Evolutionary conservation across 2,329 filamentous ascomycete species (phyloP).

Genomic region (Dactylellina leptospora): DNA sequence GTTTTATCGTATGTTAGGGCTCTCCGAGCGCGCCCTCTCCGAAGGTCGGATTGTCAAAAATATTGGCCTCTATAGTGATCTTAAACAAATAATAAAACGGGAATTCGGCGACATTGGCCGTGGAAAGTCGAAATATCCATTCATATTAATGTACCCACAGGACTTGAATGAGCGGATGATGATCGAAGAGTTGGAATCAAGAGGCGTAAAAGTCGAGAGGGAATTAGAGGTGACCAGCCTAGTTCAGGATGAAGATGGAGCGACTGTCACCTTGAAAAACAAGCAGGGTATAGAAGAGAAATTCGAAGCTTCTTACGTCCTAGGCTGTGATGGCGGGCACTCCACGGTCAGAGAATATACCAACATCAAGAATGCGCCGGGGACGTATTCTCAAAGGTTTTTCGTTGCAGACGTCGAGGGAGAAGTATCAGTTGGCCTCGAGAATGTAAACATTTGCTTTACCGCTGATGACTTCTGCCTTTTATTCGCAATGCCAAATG

Average conservation of each 20-base stretch:
- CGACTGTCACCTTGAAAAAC: conserved; percentile 57
- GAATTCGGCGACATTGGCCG: conserved; percentile 57
- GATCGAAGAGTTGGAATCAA: conserved; percentile 56
- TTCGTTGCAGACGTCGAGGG: conserved; percentile 62
- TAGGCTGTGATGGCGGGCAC: conserved; percentile 67
- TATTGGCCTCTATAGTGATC: conserved; percentile 60
- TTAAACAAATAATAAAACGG: conserved; percentile 58
- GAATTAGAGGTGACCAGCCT: conserved; percentile 58
- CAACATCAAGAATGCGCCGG: conserved; percentile 61
- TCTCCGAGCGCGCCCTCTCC: conserved; percentile 60
- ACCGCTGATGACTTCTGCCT: conserved; percentile 60
- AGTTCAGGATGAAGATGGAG: conserved; percentile 58
- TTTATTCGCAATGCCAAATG: conserved; percentile 58
- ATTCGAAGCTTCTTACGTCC: conserved; percentile 62
- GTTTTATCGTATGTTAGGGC: conserved; percentile 63
- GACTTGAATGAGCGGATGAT: conserved; percentile 60
- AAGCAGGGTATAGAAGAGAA: conserved; percentile 54
- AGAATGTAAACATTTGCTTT: conserved; percentile 59
- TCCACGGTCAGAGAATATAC: conserved; percentile 63
- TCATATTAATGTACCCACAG: conserved; percentile 59
- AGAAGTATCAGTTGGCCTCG: conserved; percentile 58
- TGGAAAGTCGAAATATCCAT: conserved; percentile 58
- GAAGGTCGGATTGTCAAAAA: conserved; percentile 61
- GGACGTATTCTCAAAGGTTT: conserved; percentile 62
- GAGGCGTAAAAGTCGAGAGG: conserved; percentile 56